Evolutionary conservation across 768 basidiomycete species (phyloP).

Genomic region (Cyathus striatus): DNA sequence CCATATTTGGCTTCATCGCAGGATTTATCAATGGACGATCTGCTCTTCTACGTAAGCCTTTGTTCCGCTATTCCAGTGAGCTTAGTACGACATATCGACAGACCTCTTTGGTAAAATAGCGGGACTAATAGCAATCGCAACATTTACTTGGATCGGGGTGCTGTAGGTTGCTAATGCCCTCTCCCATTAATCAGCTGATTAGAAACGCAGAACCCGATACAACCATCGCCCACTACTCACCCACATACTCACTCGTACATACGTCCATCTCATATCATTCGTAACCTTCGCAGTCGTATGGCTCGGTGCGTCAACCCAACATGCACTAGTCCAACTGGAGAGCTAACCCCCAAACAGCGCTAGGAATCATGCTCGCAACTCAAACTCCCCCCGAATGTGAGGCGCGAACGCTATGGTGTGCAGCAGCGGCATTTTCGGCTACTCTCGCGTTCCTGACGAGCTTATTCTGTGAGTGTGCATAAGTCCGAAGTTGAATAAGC

Average conservation of each 20-base stretch:
- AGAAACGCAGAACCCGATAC: slow-evolving; percentile 18
- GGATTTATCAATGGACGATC: slow-evolving; percentile 25
- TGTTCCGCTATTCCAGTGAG: background rate
- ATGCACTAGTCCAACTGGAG: background rate
- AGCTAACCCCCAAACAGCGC: slow-evolving; percentile 11
- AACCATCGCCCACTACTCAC: slow-evolving; percentile 22
- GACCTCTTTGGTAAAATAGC: slow-evolving; percentile 28
- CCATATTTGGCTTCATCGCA: slow-evolving; percentile 25
- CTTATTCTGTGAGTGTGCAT: slow-evolving; percentile 24
- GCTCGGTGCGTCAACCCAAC: slow-evolving; percentile 18
- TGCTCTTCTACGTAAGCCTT: slow-evolving; percentile 21
- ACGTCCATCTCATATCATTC: slow-evolving; percentile 27
- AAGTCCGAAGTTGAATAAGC: too few relatives aligned
- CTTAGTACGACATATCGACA: slow-evolving; percentile 5
- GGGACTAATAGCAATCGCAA: slow-evolving; percentile 19
- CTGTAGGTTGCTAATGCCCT: slow-evolving; percentile 20
- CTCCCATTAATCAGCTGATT: background rate
- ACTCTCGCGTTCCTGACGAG: slow-evolving; percentile 26
- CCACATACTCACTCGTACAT: slow-evolving; percentile 22
- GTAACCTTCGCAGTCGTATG: slow-evolving; percentile 20
- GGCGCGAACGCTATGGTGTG: slow-evolving; percentile 25
- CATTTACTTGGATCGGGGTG: slow-evolving; percentile 28
- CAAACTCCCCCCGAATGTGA: slow-evolving; percentile 26
- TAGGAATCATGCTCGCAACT: slow-evolving; percentile 27
- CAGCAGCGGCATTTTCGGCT: slow-evolving; percentile 24